phyloP scores from a whole-genome alignment of 768 basidiomycete genomes.

The Leccinum barrowsii region DNA sequence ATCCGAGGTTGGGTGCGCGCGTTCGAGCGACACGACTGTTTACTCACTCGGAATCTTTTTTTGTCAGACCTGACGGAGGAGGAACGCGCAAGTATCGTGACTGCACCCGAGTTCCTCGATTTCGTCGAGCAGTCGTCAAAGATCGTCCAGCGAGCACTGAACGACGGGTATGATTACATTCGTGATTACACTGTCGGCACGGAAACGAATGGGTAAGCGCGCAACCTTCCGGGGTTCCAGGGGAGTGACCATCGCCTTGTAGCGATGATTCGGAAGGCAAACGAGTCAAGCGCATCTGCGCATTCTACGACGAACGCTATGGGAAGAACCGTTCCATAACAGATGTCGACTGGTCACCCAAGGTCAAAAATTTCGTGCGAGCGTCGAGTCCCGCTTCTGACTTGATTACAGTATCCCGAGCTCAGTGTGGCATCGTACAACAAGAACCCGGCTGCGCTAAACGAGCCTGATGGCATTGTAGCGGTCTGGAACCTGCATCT shows the following conservation, averaged over 20 bases:
- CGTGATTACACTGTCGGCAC: conserved; percentile 92
- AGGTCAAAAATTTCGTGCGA: conserved; percentile 48
- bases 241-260: conserved; percentile 9
- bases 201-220: conserved; percentile 74
- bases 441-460: conserved; percentile 89
- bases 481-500: conserved; percentile 97
- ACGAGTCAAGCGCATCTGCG: conserved; percentile 89
- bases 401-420: conserved; percentile 75
- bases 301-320: conserved; percentile 88
- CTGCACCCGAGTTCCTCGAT: conserved; percentile 88
- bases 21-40: background rate
- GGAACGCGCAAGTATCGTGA: conserved; percentile 62
- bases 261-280: conserved; percentile 91
- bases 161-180: conserved; percentile 95
- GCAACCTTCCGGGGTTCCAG: background rate
- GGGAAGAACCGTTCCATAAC: conserved; percentile 94
- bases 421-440: conserved; percentile 95
- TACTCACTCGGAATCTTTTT: background rate
- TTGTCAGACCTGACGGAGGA: conserved; percentile 78
- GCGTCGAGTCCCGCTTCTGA: background rate
- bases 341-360: conserved; percentile 96
- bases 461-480: conserved; percentile 96
- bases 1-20: conserved; percentile 57
- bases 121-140: conserved; percentile 95
- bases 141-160: conserved; percentile 91